Base-by-base conservation (phyloP, 129 eudicot genomes). In the Flaveria bidentis region DNA sequence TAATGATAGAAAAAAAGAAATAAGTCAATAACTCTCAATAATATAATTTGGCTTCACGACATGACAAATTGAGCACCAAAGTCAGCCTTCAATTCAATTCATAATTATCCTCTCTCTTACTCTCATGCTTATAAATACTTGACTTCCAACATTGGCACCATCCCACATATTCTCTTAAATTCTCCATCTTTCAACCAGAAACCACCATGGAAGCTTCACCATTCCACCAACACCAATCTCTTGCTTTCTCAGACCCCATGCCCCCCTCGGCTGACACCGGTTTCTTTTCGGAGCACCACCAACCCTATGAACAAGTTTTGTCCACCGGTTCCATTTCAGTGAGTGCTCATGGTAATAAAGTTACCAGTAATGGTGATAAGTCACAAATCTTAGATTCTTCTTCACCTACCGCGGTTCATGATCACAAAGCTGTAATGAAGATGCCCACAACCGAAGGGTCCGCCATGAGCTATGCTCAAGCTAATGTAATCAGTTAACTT, bases 151-250 rank as follows among this genome's bases (percentile, higher is more conserved):
- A 53, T 60, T 75, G 66, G 30, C 22, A 62, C 63, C 70, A 6
- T 68, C 72, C 58, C 69, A 74, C 61, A 18, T 61, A 26, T 61
- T 28, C 75, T 45, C 77, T 30, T 72, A 28, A 23, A 77, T 42
- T 13, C 80, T 17, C 74, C 57, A 81, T 30, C 76, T 69, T 78
- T 78, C 53, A 47, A 74, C 60, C 84, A 70, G 55, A 65, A 71
- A 72, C 28, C 39, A 66, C 26, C 79, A 79, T 86, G 90, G 90
- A 86, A 73, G 77, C 82, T 36, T 74, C 80, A 60, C 67, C 87
- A 77, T 78, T 71, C 45, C 81, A 78, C 67, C 49, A 56, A 42
- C 80, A 86, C 61, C 65, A 78, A 71, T 71, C 77, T 55, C 68
- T 61, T 33, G 71, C 74, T 49, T 63, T 45, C n/a, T 78, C 75